phyloP scores from a whole-genome alignment of 805 yeast genomes.

The Cyberlindnera suaveolens region DNA sequence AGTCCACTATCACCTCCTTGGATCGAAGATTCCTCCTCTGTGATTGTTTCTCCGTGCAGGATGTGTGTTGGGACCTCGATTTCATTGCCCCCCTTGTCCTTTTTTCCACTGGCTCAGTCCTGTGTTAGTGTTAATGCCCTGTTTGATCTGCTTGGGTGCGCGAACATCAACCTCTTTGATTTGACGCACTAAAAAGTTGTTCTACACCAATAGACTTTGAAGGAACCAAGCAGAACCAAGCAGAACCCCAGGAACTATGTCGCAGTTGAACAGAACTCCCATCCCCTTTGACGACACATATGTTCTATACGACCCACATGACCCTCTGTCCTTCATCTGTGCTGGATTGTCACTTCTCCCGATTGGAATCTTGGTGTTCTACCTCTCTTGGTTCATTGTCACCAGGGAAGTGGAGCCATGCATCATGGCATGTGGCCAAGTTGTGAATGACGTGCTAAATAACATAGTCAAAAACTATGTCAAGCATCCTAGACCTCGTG shows the following conservation, averaged over 20 bases:
- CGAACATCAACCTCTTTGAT: no score
- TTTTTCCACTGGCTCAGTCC: not conserved
- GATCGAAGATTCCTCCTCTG: slow-evolving; percentile 13
- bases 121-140: no score
- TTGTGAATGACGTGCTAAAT: slow-evolving; percentile 68
- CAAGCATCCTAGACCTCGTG: slow-evolving; percentile 70
- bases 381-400: slow-evolving; percentile 76
- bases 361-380: slow-evolving; percentile 67
- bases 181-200: no score
- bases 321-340: slow-evolving; percentile 47
- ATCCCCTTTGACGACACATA: slow-evolving; percentile 82
- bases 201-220: no score
- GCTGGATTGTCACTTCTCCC: slow-evolving; percentile 82
- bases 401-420: slow-evolving; percentile 85
- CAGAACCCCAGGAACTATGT: not conserved
- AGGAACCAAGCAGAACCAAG: no score
- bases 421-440: slow-evolving; percentile 79
- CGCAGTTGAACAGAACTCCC: slow-evolving; percentile 17
- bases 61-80: no score
- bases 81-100: not conserved
- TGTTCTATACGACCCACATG: slow-evolving; percentile 69
- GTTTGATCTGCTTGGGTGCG: no score
- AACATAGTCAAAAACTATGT: slow-evolving; percentile 56
- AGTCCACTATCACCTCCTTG: slow-evolving; percentile 14
- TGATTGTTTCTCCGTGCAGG: not conserved